Conservation (phyloP, 2,329 filamentous ascomycete genomes). For the Exophiala phaeomuriformis region DNA sequence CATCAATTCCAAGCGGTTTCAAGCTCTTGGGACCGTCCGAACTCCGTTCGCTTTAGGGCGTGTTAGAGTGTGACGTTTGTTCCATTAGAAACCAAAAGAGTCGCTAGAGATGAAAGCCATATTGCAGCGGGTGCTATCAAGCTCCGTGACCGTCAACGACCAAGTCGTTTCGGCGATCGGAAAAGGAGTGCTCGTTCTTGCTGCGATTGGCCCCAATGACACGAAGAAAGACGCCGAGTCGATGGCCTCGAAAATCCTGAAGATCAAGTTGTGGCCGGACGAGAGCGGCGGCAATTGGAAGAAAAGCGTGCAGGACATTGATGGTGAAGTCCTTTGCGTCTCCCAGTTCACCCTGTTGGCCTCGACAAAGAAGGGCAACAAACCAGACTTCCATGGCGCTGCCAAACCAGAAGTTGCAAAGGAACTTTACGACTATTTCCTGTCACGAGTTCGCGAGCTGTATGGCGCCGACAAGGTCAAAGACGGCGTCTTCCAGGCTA, state of each 20-base stretch:
- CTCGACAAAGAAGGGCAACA: constrained; percentile 89
- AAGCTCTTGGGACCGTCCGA: too few relatives aligned
- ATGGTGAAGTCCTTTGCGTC: constrained; percentile 90
- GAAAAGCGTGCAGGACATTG: constrained; percentile 75
- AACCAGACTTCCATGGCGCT: constrained; percentile 89
- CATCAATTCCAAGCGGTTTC: too few relatives aligned
- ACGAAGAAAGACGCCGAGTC: constrained; percentile 79
- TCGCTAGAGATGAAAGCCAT: constrained; percentile 55
- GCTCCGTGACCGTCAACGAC: constrained; percentile 90
- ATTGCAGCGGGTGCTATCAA: constrained; percentile 86
- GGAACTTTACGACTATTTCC: constrained; percentile 75
- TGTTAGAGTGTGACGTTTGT: neutral
- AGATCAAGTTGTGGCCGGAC: constrained; percentile 87
- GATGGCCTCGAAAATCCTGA: constrained; percentile 77
- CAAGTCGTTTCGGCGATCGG: constrained; percentile 85
- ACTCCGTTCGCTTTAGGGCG: neutral
- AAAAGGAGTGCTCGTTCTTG: constrained; percentile 81
- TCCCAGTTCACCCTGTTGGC: constrained; percentile 95
- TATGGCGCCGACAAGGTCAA: constrained; percentile 73
- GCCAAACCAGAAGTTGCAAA: constrained; percentile 71
- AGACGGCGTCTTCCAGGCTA: constrained; percentile 94
- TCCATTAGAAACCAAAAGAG: neutral
- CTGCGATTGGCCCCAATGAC: constrained; percentile 83
- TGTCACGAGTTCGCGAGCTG: constrained; percentile 62
- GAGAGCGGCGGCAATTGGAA: constrained; percentile 78